Percentiles rank a stretch among this genome's conserved stretches.
phyloP scores from a whole-genome alignment of 441 rosid genomes.

The Croton setiger region DNA sequence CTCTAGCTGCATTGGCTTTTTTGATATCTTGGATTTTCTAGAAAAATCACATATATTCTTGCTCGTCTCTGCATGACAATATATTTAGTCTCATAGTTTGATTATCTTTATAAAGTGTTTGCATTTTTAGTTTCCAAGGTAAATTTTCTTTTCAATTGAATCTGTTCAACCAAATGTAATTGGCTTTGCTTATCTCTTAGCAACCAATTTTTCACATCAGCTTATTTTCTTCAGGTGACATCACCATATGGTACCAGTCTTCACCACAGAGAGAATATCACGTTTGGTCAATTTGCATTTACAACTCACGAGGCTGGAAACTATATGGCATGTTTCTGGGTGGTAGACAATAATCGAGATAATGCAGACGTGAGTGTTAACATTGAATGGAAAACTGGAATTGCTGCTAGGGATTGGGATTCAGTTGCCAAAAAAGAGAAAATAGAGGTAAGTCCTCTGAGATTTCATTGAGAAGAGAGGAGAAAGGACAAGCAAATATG shows the following conservation, averaged over 20 bases:
- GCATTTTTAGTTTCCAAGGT: neutral
- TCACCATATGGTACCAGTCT: conserved; percentile 76
- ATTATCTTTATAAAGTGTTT: neutral
- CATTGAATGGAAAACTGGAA: conserved; percentile 93
- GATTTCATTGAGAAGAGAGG: neutral
- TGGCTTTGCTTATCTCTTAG: neutral
- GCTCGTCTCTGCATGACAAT: neutral
- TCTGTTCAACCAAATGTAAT: neutral
- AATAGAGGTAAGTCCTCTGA: conserved; percentile 58
- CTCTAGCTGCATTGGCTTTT: neutral
- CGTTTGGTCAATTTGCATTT: conserved; percentile 85
- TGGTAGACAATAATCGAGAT: conserved; percentile 34
- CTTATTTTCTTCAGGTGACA: conserved; percentile 53
- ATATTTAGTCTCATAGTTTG: neutral
- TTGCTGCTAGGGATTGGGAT: conserved; percentile 92
- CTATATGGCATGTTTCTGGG: conserved; percentile 75
- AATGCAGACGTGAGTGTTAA: conserved; percentile 55
- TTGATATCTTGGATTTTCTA: neutral
- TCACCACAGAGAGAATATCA: conserved; percentile 64
- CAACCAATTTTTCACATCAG: neutral
- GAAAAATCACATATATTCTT: neutral
- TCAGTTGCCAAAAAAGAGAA: conserved; percentile 93
- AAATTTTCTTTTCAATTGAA: neutral
- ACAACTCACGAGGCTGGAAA: conserved; percentile 82
- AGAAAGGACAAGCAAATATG: neutral